Evolutionary conservation across 495 filamentous ascomycete species (phyloP), one percentile per base, ranked within the genome.

Genomic region (Penicillium nucicola): DNA sequence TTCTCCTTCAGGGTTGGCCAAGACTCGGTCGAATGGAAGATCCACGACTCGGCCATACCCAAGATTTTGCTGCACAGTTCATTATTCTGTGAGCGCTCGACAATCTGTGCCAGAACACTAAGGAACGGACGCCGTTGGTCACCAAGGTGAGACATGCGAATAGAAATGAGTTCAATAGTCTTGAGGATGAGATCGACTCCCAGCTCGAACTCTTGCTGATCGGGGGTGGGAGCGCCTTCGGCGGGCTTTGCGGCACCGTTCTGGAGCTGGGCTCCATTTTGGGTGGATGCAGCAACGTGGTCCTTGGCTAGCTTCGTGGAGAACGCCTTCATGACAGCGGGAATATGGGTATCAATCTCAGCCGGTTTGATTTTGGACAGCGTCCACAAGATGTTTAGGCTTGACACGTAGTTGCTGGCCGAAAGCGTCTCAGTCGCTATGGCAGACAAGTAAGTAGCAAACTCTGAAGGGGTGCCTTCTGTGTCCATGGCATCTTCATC

Each of bases 1-100:
- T 97, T 97, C 69, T 99, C 95, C 64, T 99, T 99, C 4, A 97
- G 73, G 0, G 92, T 96, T 2, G 95, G 95, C 81, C 92, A 96
- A 4, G 89, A 88, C 49, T 96, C 92, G 25, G 86, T 89, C 2
- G 89, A 91, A 45, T 89, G 80, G 78, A 99, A 97, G 11, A 97
- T 87, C 95, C 95, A 99, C 4, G 74, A 75, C 60, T 96, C 90
- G n/a, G 96, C 92, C 80, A 97, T 92, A 19, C 87, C 82, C 8
- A 99, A 72, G 36, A 99, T 90, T 71, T 95, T 95, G 56, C 84
- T 83, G 67, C 95, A 97, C 7, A 99, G 78, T 23, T 80, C 77
- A 44, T 83, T 85, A 59, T 90, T 92, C 60, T 85, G 76, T 2
- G 95, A 97, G 53, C 93, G 92, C 68, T 99, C 95, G 12, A 99